A percentile compares a stretch with the other conserved stretches of the same genome.
Conservation (phyloP, 176 grass and related monocot genomes). For the Cenchrus fungigraminus region DNA sequence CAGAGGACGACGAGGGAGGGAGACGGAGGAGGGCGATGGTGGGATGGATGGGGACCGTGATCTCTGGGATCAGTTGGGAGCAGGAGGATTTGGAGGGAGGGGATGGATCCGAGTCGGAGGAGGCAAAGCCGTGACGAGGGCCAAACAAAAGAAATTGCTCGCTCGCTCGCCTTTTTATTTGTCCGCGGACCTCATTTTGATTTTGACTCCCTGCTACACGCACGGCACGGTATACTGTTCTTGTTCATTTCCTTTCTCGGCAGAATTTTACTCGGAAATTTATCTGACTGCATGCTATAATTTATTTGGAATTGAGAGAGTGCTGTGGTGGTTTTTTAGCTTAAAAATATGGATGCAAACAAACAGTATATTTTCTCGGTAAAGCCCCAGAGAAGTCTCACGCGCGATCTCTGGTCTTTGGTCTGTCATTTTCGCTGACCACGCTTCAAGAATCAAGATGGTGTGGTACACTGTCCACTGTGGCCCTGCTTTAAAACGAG, state of each 20-base stretch:
- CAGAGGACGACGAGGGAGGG: constrained; percentile 2
- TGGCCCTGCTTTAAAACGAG: not conserved
- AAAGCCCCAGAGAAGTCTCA: too few relatives aligned
- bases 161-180: constrained; percentile 9
- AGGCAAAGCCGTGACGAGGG: not conserved
- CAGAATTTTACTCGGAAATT: not conserved
- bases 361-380: too few relatives aligned
- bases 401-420: too few relatives aligned
- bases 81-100: constrained; percentile 20
- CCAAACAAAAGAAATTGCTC: not conserved
- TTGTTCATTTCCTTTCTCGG: not conserved
- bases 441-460: not conserved
- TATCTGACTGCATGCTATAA: too few relatives aligned
- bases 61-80: constrained; percentile 41
- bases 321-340: too few relatives aligned
- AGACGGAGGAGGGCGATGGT: not conserved
- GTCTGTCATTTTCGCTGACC: too few relatives aligned
- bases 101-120: not conserved
- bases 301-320: too few relatives aligned
- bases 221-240: too few relatives aligned
- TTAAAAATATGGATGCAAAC: too few relatives aligned
- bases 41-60: constrained; percentile 42
- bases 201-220: not conserved
- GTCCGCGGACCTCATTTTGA: too few relatives aligned
- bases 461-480: not conserved